These are phyloP conservation scores for Podospora pseudoanserina DNA, from an alignment of 495 filamentous ascomycete genomes.

Conservation along the genomic window DNA sequence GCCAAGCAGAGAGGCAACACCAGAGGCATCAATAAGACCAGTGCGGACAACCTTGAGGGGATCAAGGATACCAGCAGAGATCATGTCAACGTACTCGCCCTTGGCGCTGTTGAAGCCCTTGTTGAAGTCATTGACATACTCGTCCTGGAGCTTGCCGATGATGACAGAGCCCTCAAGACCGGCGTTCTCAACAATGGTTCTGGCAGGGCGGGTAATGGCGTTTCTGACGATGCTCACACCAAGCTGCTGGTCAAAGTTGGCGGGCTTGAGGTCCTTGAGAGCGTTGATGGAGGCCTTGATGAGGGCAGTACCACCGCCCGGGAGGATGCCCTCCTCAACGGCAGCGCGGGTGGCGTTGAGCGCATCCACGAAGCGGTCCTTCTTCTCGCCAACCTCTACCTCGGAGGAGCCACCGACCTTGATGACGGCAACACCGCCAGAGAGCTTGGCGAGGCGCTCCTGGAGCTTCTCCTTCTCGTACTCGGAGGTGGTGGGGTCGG, in stretches of 20 bases:
- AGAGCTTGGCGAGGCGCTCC: constrained; percentile 98
- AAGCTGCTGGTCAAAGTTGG: constrained; percentile 99
- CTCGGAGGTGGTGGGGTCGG: constrained; percentile 86
- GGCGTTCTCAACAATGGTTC: constrained; percentile 96
- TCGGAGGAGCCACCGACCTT: constrained; percentile 97
- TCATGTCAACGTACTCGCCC: constrained; percentile 99
- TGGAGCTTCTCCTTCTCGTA: constrained; percentile 99
- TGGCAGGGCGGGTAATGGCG: constrained; percentile 90
- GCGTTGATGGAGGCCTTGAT: constrained; percentile 95
- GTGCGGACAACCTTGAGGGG: constrained; percentile 99
- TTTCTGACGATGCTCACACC: constrained; percentile 96
- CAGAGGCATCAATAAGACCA: constrained; percentile 86
- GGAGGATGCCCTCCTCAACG: constrained; percentile 97
- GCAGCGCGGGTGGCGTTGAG: constrained; percentile 97
- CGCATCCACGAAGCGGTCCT: constrained; percentile 97
- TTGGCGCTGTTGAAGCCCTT: constrained; percentile 94
- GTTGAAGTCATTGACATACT: constrained; percentile 91
- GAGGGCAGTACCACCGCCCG: constrained; percentile 95
- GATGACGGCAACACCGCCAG: constrained; percentile 98
- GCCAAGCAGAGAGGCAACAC: constrained; percentile 93
- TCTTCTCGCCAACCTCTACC: constrained; percentile 99
- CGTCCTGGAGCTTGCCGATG: constrained; percentile 96
- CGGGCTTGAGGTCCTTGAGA: constrained; percentile 71
- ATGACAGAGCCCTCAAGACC: constrained; percentile 93
- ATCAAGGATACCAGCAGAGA: constrained; percentile 91